Percentiles rank a stretch among this genome's conserved stretches.
Evolutionary conservation across 2,329 filamentous ascomycete genomes (phyloP).

Genomic region (Stemphylium lycopersici): DNA sequence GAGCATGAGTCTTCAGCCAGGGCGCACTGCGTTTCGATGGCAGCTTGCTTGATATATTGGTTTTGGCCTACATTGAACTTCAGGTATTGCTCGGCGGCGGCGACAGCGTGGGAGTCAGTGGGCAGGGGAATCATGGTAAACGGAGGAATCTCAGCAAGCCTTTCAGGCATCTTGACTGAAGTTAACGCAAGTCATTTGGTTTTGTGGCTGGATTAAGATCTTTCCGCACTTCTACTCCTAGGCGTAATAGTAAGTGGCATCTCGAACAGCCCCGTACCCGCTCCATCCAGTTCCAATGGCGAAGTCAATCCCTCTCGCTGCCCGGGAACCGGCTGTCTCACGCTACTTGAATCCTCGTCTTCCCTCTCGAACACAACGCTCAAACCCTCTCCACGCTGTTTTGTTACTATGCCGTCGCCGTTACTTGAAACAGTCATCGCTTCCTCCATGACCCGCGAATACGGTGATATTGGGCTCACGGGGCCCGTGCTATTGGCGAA

Average conservation of each 20-base stretch:
- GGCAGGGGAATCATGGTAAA: no score
- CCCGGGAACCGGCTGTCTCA: slow-evolving; percentile 34
- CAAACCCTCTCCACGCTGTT: slow-evolving; percentile 28
- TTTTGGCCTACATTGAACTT: background rate
- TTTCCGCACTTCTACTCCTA: slow-evolving; percentile 23
- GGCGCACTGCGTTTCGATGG: no score
- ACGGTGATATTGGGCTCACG: slow-evolving; percentile 13
- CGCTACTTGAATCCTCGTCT: slow-evolving; percentile 22
- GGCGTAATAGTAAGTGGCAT: slow-evolving; percentile 31
- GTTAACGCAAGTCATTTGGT: background rate
- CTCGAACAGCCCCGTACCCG: slow-evolving; percentile 23
- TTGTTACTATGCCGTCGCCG: slow-evolving; percentile 22
- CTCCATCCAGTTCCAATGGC: slow-evolving; percentile 34
- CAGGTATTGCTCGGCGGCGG: background rate
- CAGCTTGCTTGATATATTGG: no score
- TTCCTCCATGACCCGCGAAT: background rate
- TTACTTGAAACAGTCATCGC: slow-evolving; percentile 5
- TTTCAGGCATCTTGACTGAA: background rate
- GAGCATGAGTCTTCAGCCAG: no score
- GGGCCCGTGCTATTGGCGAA: slow-evolving; percentile 3
- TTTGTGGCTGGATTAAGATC: background rate
- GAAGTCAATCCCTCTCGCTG: slow-evolving; percentile 32
- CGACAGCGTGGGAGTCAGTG: no score
- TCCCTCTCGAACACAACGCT: slow-evolving; percentile 31
- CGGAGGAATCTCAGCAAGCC: no score